phyloP scores from a whole-genome alignment of 768 basidiomycete genomes.

The Ramaria sp. region DNA sequence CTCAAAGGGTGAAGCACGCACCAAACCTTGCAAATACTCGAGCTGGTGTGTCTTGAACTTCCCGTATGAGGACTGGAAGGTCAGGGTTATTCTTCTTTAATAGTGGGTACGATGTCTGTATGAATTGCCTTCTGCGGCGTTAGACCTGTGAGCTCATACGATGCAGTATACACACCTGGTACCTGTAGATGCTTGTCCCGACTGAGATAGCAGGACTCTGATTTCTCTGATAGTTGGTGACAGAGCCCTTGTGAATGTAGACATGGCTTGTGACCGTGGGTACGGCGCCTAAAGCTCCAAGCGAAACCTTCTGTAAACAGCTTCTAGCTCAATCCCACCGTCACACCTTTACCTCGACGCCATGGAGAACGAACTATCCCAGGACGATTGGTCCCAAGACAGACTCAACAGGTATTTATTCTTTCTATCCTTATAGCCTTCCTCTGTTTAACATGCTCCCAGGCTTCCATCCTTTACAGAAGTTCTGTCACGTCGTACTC shows the following conservation, averaged over 20 bases:
- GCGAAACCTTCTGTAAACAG: conserved; percentile 5
- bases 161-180: conserved; percentile 42
- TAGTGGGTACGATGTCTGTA: conserved; percentile 58
- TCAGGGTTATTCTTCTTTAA: conserved; percentile 81
- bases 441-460: background rate
- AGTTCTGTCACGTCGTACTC: conserved; percentile 81
- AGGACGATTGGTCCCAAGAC: conserved; percentile 66
- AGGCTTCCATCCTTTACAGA: conserved; percentile 81
- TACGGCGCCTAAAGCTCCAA: conserved; percentile 3
- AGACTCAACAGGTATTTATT: conserved; percentile 40
- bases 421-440: background rate
- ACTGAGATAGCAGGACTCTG: conserved; percentile 72
- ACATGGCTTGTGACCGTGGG: conserved; percentile 23
- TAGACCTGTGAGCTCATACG: background rate
- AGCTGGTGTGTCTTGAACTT: conserved; percentile 70
- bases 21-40: conserved; percentile 80
- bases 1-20: conserved; percentile 29
- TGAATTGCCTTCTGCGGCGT: conserved; percentile 50
- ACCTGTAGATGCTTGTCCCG: conserved; percentile 64
- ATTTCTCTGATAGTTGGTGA: conserved; percentile 74
- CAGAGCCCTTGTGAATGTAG: conserved; percentile 58
- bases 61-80: conserved; percentile 73
- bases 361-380: conserved; percentile 43
- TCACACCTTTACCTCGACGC: background rate
- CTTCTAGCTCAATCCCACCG: too few relatives aligned